Conservation (phyloP, 345 rosid genomes). For the Eucalyptus sp. region DNA sequence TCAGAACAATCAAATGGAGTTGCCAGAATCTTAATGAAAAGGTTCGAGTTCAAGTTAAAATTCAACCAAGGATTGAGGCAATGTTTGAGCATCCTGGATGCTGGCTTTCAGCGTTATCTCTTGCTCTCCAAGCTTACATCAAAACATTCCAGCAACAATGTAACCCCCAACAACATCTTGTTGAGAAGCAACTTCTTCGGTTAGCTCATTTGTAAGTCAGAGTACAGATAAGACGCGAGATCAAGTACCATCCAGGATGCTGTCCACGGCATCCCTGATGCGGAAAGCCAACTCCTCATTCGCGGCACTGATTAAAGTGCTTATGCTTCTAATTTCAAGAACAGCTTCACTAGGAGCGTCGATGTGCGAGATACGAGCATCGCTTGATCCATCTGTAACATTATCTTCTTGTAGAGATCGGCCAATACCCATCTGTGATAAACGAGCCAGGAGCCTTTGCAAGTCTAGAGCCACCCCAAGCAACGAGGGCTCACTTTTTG, state of each 20-base stretch:
- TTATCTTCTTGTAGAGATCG: conserved; percentile 23
- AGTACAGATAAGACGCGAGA: background rate
- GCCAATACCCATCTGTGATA: conserved; percentile 39
- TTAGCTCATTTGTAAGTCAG: background rate
- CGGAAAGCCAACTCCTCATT: conserved; percentile 28
- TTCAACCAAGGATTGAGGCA: background rate
- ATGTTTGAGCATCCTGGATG: background rate
- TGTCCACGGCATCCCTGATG: conserved; percentile 29
- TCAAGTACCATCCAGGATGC: conserved; percentile 36
- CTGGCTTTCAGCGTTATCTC: background rate
- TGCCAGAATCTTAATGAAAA: background rate
- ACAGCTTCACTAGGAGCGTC: conserved; percentile 29
- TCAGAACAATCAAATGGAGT: background rate
- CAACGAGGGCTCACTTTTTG: conserved; percentile 10
- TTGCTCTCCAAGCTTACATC: background rate
- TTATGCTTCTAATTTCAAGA: conserved; percentile 24
- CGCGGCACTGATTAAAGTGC: conserved; percentile 27
- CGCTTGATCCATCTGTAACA: conserved; percentile 12
- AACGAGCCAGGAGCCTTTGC: conserved; percentile 23
- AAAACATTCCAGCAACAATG: background rate
- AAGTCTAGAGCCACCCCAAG: conserved; percentile 45
- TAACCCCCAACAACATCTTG: background rate
- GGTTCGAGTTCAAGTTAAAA: background rate
- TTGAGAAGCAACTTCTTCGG: background rate
- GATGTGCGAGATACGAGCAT: conserved; percentile 7